Evolutionary conservation across 2,329 filamentous ascomycete species (phyloP), one percentile per base, ranked within the genome.

Genomic region (Botrytis tulipae): DNA sequence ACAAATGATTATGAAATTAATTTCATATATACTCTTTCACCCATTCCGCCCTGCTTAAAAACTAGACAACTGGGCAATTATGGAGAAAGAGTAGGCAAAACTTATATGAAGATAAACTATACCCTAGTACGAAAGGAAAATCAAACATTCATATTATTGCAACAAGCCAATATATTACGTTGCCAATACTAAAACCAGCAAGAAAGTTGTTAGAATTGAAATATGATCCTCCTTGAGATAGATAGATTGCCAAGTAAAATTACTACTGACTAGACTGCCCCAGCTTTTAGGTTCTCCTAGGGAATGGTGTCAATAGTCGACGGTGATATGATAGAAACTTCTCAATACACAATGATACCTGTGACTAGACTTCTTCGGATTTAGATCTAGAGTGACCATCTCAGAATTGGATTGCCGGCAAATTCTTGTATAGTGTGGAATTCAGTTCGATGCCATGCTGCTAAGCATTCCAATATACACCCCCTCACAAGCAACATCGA

Each of bases 51-150:
- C 48, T 51, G 4, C 48, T n/a, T 14, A 4, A 3, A 54, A 54
- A 54, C 5, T 16, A n/a, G 25, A 54, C 12, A 54, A 3, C 48
- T n/a, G 2, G 2, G 2, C 5, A 16, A 16, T n/a, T 1, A n/a
- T n/a, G 5, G 25, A n/a, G 25, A n/a, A 51, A 25, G 25, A n/a
- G n/a, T n/a, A 16, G 10, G 14, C 25, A 4, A n/a, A n/a, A 54
- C 10, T n/a, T 54, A 0, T 3, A 54, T 6, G 4, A 14, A n/a
- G 25, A 54, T n/a, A 16, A 54, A 7, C n/a, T n/a, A 0, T n/a
- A 1, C 7, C 25, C 48, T 54, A 16, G 25, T n/a, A 54, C 12
- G 0, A 54, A n/a, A 54, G 25, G 5, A 54, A 16, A 7, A 16
- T n/a, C 5, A 54, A 16, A 6, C n/a, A 51, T 5, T 51, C 25